Conservation (phyloP, 768 basidiomycete genomes). For the Strobilomyces confusus region DNA sequence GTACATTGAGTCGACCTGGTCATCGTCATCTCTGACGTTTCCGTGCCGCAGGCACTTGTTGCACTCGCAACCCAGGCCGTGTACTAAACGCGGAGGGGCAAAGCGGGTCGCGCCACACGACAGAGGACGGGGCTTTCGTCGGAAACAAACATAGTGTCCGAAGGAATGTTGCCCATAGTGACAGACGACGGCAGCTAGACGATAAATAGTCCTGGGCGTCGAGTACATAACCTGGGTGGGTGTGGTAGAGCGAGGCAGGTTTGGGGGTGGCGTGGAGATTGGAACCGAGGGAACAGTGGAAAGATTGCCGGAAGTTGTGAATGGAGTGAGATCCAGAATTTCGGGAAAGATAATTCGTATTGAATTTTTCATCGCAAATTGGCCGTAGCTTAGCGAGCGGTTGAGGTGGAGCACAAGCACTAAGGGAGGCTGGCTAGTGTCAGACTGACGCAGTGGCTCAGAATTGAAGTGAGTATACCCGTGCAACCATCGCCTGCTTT, state of each 20-base stretch:
- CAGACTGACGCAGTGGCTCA: slow-evolving; percentile 10
- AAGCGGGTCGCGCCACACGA: slow-evolving; percentile 37
- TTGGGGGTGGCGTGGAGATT: slow-evolving; percentile 61
- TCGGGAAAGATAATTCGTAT: slow-evolving; percentile 81
- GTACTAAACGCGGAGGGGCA: slow-evolving; percentile 35
- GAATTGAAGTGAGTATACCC: slow-evolving; percentile 42
- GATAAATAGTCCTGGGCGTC: slow-evolving; percentile 69
- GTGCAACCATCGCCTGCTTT: slow-evolving; percentile 88
- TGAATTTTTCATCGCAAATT: slow-evolving; percentile 77
- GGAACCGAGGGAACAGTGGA: slow-evolving; percentile 65
- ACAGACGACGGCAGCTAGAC: slow-evolving; percentile 81
- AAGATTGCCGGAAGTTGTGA: slow-evolving; percentile 76
- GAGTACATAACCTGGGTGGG: slow-evolving; percentile 54
- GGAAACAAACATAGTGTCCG: slow-evolving; percentile 92
- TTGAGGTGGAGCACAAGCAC: slow-evolving; percentile 89
- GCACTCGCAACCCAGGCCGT: slow-evolving; percentile 46
- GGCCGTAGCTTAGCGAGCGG: slow-evolving; percentile 81
- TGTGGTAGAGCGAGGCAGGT: slow-evolving; percentile 45
- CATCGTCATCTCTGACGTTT: slow-evolving; percentile 57
- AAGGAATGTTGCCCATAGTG: slow-evolving; percentile 92
- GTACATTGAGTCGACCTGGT: slow-evolving; percentile 28
- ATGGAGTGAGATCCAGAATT: slow-evolving; percentile 84
- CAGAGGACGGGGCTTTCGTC: slow-evolving; percentile 68
- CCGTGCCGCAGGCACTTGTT: slow-evolving; percentile 43
- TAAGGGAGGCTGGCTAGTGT: slow-evolving; percentile 58